Conservation (phyloP, 1,139 yeast species). For the Suhomyces wounanorum region DNA sequence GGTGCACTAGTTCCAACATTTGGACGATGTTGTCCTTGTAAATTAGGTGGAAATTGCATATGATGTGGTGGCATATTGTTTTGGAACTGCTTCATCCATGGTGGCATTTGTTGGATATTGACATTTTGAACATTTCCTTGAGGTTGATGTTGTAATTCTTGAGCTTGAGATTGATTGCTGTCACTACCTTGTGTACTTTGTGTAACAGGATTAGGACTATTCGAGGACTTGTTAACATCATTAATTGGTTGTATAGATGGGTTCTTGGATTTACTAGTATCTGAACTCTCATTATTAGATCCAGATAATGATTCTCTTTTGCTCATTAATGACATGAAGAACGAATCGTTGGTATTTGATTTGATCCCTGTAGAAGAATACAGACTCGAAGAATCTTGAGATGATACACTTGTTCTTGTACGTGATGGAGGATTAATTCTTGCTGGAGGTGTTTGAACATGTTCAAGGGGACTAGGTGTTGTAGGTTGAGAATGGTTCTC, state of each 20-base stretch:
- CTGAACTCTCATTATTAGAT: slow-evolving; percentile 9
- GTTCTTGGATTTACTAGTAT: slow-evolving; percentile 8
- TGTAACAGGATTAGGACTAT: background rate
- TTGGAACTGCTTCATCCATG: slow-evolving; percentile 29
- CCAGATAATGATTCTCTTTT: slow-evolving; percentile 29
- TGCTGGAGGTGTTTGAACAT: background rate
- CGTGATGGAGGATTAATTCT: background rate
- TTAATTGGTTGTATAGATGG: background rate
- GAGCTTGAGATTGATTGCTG: slow-evolving; percentile 4
- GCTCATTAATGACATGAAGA: slow-evolving; percentile 54
- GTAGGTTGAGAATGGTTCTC: background rate
- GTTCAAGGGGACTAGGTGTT: background rate
- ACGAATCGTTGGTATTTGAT: slow-evolving; percentile 43
- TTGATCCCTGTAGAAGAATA: slow-evolving; percentile 5
- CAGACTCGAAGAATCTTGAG: slow-evolving; percentile 10
- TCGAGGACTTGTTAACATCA: background rate
- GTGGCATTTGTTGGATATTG: slow-evolving; percentile 22
- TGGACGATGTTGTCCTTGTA: slow-evolving; percentile 13
- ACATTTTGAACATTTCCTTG: slow-evolving; percentile 5
- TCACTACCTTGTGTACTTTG: background rate
- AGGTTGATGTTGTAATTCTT: slow-evolving; percentile 17
- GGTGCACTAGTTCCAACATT: slow-evolving; percentile 2
- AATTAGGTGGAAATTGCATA: slow-evolving; percentile 16
- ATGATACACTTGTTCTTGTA: slow-evolving; percentile 7
- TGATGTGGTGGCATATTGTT: slow-evolving; percentile 14